These are phyloP conservation scores for Podospora didyma DNA, from an alignment of 495 filamentous ascomycete species.

Conservation along the genomic window DNA sequence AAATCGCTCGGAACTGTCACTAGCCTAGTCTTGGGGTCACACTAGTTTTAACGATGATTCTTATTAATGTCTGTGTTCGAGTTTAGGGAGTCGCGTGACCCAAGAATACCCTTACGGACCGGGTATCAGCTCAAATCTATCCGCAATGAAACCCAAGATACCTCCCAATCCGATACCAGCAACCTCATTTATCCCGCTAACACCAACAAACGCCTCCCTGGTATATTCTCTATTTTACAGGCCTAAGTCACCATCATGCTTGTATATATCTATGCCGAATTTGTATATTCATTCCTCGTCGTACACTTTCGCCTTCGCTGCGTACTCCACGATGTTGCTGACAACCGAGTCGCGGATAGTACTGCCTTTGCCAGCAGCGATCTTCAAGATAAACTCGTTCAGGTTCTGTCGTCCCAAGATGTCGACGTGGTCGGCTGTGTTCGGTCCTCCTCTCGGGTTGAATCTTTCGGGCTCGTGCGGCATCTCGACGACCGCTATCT, in stretches of 20 bases:
- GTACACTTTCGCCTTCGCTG: slow-evolving; percentile 70
- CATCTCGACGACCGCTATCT: slow-evolving; percentile 90
- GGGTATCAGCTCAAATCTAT: no score
- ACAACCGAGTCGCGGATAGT: slow-evolving; percentile 71
- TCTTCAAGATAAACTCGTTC: slow-evolving; percentile 84
- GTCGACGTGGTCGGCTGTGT: slow-evolving; percentile 96
- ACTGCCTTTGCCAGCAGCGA: slow-evolving; percentile 84
- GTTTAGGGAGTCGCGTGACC: no score
- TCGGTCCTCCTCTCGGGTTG: slow-evolving; percentile 85
- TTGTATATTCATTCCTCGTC: slow-evolving; percentile 32
- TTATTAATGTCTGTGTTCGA: no score
- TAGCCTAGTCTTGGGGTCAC: no score
- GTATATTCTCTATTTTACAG: no score
- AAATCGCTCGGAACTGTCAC: no score
- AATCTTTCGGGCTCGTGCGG: slow-evolving; percentile 92
- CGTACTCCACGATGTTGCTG: slow-evolving; percentile 77
- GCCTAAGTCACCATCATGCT: not conserved
- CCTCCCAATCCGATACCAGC: no score
- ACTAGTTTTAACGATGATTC: no score
- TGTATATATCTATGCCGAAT: not conserved
- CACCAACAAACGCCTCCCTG: no score
- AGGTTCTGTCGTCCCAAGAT: slow-evolving; percentile 84
- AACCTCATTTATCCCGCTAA: no score
- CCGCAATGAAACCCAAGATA: no score
- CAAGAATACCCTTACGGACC: no score